These are phyloP conservation scores for Erodium trifolium DNA, from an alignment of 441 rosid species.

Conservation along the genomic window DNA sequence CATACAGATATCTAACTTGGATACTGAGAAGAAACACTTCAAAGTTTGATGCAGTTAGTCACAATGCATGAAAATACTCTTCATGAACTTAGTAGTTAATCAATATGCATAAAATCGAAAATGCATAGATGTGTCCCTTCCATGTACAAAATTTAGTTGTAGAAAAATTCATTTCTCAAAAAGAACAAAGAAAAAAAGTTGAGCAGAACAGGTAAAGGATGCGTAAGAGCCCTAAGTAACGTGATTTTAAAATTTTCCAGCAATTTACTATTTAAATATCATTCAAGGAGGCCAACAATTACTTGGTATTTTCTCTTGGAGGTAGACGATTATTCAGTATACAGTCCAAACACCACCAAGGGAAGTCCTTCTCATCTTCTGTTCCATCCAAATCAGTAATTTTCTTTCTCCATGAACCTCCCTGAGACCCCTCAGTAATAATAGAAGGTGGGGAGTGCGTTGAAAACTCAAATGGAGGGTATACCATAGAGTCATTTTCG, in stretches of 20 bases:
- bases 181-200: neutral
- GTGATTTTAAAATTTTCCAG: neutral
- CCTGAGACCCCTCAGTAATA: constrained; percentile 93
- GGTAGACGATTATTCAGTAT: constrained; percentile 86
- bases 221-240: neutral
- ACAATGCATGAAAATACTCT: constrained; percentile 2
- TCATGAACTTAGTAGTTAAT: neutral
- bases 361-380: constrained; percentile 95
- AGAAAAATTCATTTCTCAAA: neutral
- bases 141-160: neutral
- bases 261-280: neutral
- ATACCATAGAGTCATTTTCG: constrained; percentile 68
- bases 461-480: constrained; percentile 88
- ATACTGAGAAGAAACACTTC: neutral
- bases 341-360: constrained; percentile 94
- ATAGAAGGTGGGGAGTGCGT: constrained; percentile 71
- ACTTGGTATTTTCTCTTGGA: constrained; percentile 94
- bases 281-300: constrained; percentile 19
- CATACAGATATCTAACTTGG: neutral
- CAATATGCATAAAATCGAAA: constrained; percentile 2
- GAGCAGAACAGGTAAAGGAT: neutral
- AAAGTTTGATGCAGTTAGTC: neutral
- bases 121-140: constrained; percentile 2
- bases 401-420: constrained; percentile 97
- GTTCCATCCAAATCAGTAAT: constrained; percentile 85